Percentiles rank a stretch among this genome's conserved stretches.
phyloP scores from a whole-genome alignment of 2,329 filamentous ascomycete genomes.

The Phyllosticta citrichinensis region DNA sequence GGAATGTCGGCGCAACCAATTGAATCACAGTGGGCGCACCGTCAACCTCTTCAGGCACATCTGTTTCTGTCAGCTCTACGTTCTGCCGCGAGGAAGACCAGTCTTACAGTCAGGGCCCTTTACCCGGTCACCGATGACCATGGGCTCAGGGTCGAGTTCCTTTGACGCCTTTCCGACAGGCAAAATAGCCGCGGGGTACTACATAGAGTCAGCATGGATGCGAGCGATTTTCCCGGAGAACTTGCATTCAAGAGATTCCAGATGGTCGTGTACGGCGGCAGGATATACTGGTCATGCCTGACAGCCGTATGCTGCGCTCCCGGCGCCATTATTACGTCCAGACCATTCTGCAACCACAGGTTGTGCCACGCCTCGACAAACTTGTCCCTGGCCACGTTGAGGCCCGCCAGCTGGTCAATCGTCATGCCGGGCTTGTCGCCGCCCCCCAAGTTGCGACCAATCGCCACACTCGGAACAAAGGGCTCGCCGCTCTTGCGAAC shows the following conservation, averaged over 20 bases:
- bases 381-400: conserved; percentile 30
- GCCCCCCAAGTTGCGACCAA: not conserved
- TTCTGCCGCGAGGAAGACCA: not conserved
- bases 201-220: not conserved
- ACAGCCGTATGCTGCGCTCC: conserved; percentile 44
- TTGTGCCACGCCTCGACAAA: conserved; percentile 35
- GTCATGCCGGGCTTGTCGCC: conserved; percentile 5
- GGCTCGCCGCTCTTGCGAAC: conserved; percentile 3
- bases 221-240: too few relatives aligned
- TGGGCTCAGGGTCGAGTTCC: conserved; percentile 27
- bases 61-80: not conserved
- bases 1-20: conserved; percentile 36
- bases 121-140: conserved; percentile 17
- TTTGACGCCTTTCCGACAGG: conserved; percentile 36
- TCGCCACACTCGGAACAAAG: not conserved
- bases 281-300: conserved; percentile 18
- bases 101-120: conserved; percentile 29
- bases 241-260: conserved; percentile 40
- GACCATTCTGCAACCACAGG: conserved; percentile 30
- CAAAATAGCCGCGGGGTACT: conserved; percentile 43
- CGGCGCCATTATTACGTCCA: conserved; percentile 43
- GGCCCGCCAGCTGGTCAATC: conserved; percentile 32
- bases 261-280: conserved; percentile 38
- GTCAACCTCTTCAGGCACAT: not conserved
- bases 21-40: conserved; percentile 37